Evolutionary conservation across 148 eudicot genomes (phyloP).

Genomic region (Oxyria digyna): DNA sequence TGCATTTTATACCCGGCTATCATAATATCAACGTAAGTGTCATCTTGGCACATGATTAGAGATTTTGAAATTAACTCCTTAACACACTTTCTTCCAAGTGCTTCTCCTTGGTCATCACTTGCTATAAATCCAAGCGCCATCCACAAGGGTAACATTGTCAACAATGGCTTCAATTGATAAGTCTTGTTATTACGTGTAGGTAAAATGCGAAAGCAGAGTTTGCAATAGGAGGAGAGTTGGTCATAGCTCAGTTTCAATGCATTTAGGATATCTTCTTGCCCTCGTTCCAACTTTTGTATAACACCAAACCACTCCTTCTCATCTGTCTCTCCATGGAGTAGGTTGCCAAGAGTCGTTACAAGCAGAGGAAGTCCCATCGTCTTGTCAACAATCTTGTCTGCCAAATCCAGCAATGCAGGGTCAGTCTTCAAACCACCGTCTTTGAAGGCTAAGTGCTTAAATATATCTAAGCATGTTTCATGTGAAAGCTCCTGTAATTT

Average conservation of each 20-base stretch:
- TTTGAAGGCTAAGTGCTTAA: too few relatives aligned
- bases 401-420: too few relatives aligned
- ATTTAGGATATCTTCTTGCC: background rate
- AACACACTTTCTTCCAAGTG: background rate
- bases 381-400: too few relatives aligned
- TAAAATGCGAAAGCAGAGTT: slow-evolving; percentile 10
- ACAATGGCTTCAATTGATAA: background rate
- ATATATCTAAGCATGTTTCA: too few relatives aligned
- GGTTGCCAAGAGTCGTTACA: slow-evolving; percentile 1
- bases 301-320: slow-evolving; percentile 4
- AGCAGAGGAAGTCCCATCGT: too few relatives aligned
- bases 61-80: background rate
- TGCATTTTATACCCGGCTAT: too few relatives aligned
- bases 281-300: background rate
- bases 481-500: too few relatives aligned
- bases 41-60: background rate
- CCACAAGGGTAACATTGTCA: background rate
- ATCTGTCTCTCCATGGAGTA: background rate
- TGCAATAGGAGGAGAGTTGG: background rate
- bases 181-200: background rate
- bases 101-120: background rate
- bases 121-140: slow-evolving; percentile 4
- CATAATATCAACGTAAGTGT: too few relatives aligned
- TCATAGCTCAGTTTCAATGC: slow-evolving; percentile 7
- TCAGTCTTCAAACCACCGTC: too few relatives aligned